Evolutionary conservation across 305 asterid species (phyloP), one percentile per base, ranked within the genome.

Genomic region (Vinca major): DNA sequence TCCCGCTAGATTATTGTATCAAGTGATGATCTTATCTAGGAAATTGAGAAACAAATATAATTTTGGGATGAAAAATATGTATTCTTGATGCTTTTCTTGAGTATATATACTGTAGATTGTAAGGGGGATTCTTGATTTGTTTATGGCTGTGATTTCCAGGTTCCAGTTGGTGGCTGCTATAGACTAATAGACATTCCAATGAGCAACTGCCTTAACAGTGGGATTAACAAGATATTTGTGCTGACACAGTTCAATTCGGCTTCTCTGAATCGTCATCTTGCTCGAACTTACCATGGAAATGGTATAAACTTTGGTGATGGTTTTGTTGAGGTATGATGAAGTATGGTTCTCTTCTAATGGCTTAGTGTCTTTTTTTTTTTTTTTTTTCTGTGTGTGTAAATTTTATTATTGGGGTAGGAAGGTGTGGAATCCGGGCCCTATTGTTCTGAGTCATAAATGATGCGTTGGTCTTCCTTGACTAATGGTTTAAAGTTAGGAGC

Each of bases 151-250:
- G 36, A 60, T 62, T 65, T 69, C 36, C 82, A 93, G 99, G 97
- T 93, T 67, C 96, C 99, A 0, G 86, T 93, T 57, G 99, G 99
- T 19, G 99, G 99, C 64, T 93, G 99, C 84, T 93, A 89, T 72
- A 85, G 89, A 80, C 88, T 93, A 67, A 91, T 93, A 14, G 99
- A 93, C 80, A 88, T 93, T 54, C 96, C 97, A 37, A 91, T 93
- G 99, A 93, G 99, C 88, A 93, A 93, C 79, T 93, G 99, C 78
- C 82, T 93, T 73, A 93, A 93, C 84, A 93, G 99, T 45, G 91
- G 91, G 67, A 91, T 93, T 63, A 88, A 89, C 82, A 93, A 91
- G 91, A 85, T 93, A 65, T 93, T 93, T 74, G 97, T 93, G 80
- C 86, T 93, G 65, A 93, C 99, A 9, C 99, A 93, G 75, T 89